Conservation (phyloP, 1,284 basidiomycete genomes). For the Irpex lacteus region DNA sequence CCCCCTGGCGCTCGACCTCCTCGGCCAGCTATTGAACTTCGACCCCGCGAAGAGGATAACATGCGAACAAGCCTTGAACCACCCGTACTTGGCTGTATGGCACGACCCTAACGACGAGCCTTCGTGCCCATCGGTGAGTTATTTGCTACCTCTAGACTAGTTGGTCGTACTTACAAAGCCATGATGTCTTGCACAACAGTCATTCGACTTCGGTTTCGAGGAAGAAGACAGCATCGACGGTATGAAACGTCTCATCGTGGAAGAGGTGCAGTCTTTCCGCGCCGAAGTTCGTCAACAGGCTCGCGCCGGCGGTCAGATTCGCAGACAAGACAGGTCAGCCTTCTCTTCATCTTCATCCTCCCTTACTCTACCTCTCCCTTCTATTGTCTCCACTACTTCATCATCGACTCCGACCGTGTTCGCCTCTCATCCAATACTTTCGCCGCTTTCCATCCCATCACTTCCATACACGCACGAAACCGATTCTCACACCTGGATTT, state of each 20-base stretch:
- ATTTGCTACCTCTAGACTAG: too few relatives aligned
- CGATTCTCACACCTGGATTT: background rate
- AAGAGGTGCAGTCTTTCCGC: slow-evolving; percentile 91
- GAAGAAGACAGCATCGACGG: slow-evolving; percentile 95
- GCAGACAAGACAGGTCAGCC: slow-evolving; percentile 66
- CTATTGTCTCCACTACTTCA: too few relatives aligned
- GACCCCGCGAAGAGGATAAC: slow-evolving; percentile 95
- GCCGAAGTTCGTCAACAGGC: slow-evolving; percentile 80
- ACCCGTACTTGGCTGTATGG: slow-evolving; percentile 94
- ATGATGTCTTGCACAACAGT: too few relatives aligned
- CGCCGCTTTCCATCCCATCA: background rate
- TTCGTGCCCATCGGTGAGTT: slow-evolving; percentile 53
- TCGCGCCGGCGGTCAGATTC: slow-evolving; percentile 63
- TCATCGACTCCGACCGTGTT: too few relatives aligned
- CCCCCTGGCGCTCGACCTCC: slow-evolving; percentile 91
- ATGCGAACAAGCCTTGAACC: slow-evolving; percentile 93
- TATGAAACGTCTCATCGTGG: slow-evolving; percentile 94
- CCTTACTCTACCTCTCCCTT: too few relatives aligned
- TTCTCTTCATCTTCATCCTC: background rate
- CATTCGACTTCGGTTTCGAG: slow-evolving; percentile 97
- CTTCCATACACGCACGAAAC: background rate
- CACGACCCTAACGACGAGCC: slow-evolving; percentile 95
- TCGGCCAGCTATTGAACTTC: slow-evolving; percentile 91
- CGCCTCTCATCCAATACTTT: background rate
- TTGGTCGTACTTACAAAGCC: too few relatives aligned